A percentile compares a stretch with the other conserved stretches of the same genome.
Conservation (phyloP, 768 basidiomycete species). For the Leccinum sublutescens region DNA sequence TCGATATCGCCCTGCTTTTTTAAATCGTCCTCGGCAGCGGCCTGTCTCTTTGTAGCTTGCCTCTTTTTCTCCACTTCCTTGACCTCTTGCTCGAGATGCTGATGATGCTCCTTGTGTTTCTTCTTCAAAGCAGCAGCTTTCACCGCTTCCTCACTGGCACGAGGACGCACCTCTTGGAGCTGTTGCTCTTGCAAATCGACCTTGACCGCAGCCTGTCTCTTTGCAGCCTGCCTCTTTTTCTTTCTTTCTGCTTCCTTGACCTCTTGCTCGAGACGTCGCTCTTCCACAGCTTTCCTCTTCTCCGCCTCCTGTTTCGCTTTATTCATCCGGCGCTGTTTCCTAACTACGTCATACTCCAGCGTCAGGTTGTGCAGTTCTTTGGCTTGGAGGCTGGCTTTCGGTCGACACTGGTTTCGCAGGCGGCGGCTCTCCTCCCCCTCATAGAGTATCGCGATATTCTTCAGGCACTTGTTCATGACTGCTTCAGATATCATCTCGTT, state of each 20-base stretch:
- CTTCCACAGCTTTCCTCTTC: conserved; percentile 18
- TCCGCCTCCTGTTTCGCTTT: conserved; percentile 27
- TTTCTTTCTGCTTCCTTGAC: conserved; percentile 9
- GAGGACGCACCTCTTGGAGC: conserved; percentile 30
- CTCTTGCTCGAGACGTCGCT: conserved; percentile 20
- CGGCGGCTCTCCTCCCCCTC: neutral
- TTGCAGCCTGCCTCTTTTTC: conserved; percentile 12
- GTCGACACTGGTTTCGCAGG: conserved; percentile 1
- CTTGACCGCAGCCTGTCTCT: conserved; percentile 18
- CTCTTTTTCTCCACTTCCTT: too few relatives aligned
- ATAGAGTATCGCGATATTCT: conserved; percentile 17
- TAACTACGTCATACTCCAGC: conserved; percentile 50
- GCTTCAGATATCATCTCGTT: conserved; percentile 36
- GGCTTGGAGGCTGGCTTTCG: conserved; percentile 6
- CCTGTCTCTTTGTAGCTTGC: too few relatives aligned
- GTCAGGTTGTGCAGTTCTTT: conserved; percentile 37
- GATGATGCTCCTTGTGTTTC: neutral
- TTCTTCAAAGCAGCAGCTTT: neutral
- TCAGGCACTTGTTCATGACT: conserved; percentile 23
- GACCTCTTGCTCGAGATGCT: too few relatives aligned
- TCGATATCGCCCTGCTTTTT: too few relatives aligned
- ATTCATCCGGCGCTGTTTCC: conserved; percentile 48
- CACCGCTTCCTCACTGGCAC: conserved; percentile 13
- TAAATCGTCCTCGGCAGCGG: too few relatives aligned
- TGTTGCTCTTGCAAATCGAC: conserved; percentile 18